Base-by-base conservation (phyloP, 1,284 basidiomycete species). In the Papiliotrema nemorosa region DNA sequence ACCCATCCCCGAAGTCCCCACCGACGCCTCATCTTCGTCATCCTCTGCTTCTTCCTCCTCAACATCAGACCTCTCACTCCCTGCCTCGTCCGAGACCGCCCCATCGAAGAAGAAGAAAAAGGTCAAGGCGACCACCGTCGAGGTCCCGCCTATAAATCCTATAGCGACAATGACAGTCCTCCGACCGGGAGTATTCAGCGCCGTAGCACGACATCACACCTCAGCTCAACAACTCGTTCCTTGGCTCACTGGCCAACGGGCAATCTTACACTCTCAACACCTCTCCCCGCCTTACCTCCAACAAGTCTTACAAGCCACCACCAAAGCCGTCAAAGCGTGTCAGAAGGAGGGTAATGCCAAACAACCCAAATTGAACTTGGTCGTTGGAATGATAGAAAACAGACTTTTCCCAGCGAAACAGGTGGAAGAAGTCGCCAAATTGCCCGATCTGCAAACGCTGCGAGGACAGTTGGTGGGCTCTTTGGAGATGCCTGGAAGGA, bases 381-480 rank as follows among this genome's bases (percentile, higher is more conserved):
- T 77, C 2, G 71, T 66, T 7, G 73, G 70, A 2, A 36, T 78
- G 6, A 34, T 77, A 39, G 76, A 78, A 44, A 63, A 58, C 22
- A 18, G 49, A 18, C 38, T 73, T 18, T 38, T 72, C 27, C 57
- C 51, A 16, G 48, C 56, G 4, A 46, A 53, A n/a, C 55, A 60
- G 37, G 51, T 74, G 13, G 42, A 38, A 20, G 52, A 63, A 21
- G 51, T 77, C 18, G 60, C 60, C 16, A 66, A 73, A 33, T 52
- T 77, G 41, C 76, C 76, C 4, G 70, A 70, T 33, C 47, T 77
- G 53, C 68, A 75, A 51, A 56, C 57, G 16, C 53, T 77, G 12
- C 55, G 72, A 27, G 68, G 61, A 2, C 74, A 76, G 59, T 57
- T 78, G 22, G 70, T 78, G 5, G 76, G 76, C 0, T 45, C 76